Conservation (phyloP, 2,329 filamentous ascomycete species). For the Aspergillus proliferans region DNA sequence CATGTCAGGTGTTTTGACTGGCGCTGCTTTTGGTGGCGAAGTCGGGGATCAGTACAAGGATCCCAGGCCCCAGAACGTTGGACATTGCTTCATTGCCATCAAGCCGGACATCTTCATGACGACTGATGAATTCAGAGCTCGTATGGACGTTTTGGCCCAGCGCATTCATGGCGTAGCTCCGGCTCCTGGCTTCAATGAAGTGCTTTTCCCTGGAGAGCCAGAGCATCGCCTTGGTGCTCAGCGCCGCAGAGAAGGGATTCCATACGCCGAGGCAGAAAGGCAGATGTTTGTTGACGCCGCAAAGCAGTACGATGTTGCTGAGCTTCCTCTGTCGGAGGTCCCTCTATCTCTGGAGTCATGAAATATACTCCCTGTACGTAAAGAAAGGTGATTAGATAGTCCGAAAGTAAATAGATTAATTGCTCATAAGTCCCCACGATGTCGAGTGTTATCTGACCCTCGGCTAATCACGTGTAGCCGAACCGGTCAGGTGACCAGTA, state of each 20-base stretch:
- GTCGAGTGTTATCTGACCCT: too few species aligned
- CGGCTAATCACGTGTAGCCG: too few species aligned
- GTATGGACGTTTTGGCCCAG: neutral
- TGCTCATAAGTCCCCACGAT: too few species aligned
- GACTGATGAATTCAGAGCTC: conserved; percentile 53
- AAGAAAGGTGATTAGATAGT: too few species aligned
- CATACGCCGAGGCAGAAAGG: conserved; percentile 2
- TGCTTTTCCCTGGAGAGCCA: neutral
- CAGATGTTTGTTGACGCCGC: neutral
- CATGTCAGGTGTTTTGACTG: conserved; percentile 43
- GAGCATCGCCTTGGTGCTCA: conserved; percentile 1
- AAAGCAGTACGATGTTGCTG: neutral
- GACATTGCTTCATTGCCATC: conserved; percentile 59
- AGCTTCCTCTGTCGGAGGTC: neutral
- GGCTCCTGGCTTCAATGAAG: neutral
- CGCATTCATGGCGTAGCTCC: neutral
- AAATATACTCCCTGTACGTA: too few species aligned
- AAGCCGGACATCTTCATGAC: conserved; percentile 64
- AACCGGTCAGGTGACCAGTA: too few species aligned
- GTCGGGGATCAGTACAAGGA: conserved; percentile 66
- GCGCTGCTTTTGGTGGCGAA: conserved; percentile 63
- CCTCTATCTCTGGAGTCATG: neutral
- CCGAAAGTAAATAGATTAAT: too few species aligned
- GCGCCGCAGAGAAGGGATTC: conserved; percentile 1
- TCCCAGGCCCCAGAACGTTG: conserved; percentile 56